Base-by-base conservation (phyloP, 148 eudicot species). In the Drosera capensis region DNA sequence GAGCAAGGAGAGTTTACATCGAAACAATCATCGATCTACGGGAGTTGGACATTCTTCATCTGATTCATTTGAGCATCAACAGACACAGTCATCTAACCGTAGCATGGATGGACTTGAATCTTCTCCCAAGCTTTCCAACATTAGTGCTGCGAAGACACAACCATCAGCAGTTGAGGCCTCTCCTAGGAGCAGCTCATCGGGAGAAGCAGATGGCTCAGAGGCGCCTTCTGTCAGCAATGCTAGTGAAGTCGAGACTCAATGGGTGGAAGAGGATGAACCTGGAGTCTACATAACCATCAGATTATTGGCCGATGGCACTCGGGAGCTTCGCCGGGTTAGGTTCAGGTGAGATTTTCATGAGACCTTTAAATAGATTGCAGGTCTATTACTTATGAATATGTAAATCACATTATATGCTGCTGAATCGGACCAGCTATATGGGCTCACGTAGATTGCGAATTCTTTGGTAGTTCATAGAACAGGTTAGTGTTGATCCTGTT, bases 181-280 rank as follows among this genome's bases (percentile, higher is more conserved):
- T 43, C 72, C 56, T 48, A 66, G 93, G 62, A 72, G 76, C 46
- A 88, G 94, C 70, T 72, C 72, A 2, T 88, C 95, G 22, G 69
- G 86, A 61, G 94, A 78, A 25, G 70, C 51, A 20, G 90, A 83
- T 63, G 79, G 64, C 60, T 88, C 96, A 0, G 86, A 90, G 48
- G 94, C 83, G 56, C 72, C 78, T 31, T 88, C 92, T 13, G 62
- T 73, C 38, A 83, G 94, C 68, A 80, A 80, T 62, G 86, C 83
- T 21, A 83, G 94, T 56, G 97, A 88, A 51, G 52, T 71, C 37
- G 97, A 88, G 50, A 64, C 74, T 25, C 94, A 90, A 74, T 90
- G 97, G 95, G 86, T 90, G 56, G 97, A 90, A 58, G 87, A 90
- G 59, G 97, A 90, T 54, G 87, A 78, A 56, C 95, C 95, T 4